A percentile compares a stretch with the other conserved stretches of the same genome.
Conservation (phyloP, 2,329 filamentous ascomycete genomes). For the Nothophaeocryptopus gaeumannii region DNA sequence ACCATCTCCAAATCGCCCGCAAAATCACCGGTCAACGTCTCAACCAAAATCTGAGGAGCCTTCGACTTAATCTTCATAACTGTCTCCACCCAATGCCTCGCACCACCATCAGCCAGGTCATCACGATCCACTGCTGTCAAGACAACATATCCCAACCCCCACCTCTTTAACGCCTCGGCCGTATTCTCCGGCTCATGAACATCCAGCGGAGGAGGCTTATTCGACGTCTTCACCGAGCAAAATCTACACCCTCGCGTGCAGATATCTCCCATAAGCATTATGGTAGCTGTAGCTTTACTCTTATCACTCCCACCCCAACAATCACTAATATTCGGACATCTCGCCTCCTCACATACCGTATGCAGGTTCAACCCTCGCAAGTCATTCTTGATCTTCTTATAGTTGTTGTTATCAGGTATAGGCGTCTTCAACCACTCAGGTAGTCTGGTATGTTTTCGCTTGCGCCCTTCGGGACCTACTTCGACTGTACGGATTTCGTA, state of each 20-base stretch:
- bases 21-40: constrained; percentile 86
- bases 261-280: constrained; percentile 99
- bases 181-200: constrained; percentile 96
- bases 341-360: constrained; percentile 95
- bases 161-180: constrained; percentile 84
- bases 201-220: constrained; percentile 74
- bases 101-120: constrained; percentile 84
- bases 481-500: constrained; percentile 61
- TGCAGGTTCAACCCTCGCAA: constrained; percentile 84
- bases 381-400: constrained; percentile 92
- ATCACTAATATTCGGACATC: constrained; percentile 95
- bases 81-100: constrained; percentile 86
- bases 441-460: constrained; percentile 68
- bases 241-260: constrained; percentile 96
- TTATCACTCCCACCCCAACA: constrained; percentile 94
- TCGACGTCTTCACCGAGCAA: constrained; percentile 90
- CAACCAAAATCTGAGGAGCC: constrained; percentile 70
- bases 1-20: constrained; percentile 84
- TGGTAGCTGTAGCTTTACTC: constrained; percentile 88
- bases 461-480: constrained; percentile 59
- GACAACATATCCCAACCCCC: constrained; percentile 95
- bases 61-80: constrained; percentile 85
- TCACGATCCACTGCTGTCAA: constrained; percentile 92
- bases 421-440: constrained; percentile 96
- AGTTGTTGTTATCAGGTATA: constrained; percentile 81